Evolutionary conservation across 2,329 filamentous ascomycete species (phyloP).

Genomic region (Venturiaceae sp.): DNA sequence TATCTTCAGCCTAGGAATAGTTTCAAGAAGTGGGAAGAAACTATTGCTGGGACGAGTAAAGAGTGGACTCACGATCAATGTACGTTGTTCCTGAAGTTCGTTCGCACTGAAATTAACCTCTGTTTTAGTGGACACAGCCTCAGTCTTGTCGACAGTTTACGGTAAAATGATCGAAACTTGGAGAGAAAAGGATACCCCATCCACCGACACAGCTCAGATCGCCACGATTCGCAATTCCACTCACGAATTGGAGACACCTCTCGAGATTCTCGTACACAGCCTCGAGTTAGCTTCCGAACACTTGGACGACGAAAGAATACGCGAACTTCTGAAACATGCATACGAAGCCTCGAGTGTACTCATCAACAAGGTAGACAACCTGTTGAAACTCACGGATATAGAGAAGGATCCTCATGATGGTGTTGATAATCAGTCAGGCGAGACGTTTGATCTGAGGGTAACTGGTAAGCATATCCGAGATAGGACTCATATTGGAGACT

Average conservation of each 20-base stretch:
- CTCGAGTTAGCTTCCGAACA: background rate
- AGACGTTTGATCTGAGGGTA: conserved; percentile 1
- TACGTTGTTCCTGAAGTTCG: too few species aligned
- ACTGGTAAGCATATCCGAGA: too few species aligned
- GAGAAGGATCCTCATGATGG: background rate
- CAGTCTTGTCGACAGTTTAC: background rate
- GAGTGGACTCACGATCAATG: background rate
- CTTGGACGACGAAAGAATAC: background rate
- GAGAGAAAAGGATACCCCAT: background rate
- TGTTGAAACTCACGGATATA: background rate
- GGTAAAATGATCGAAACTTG: background rate
- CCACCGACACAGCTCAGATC: background rate
- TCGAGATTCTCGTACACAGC: background rate
- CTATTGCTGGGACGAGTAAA: background rate
- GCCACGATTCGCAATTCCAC: background rate
- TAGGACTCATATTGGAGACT: too few species aligned
- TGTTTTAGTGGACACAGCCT: background rate
- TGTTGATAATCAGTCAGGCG: background rate
- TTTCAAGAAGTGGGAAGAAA: conserved; percentile 4
- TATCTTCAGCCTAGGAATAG: background rate
- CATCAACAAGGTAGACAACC: background rate
- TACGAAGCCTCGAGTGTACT: background rate
- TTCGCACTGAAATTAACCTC: too few species aligned
- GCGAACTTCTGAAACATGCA: background rate
- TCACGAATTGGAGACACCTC: background rate